Evolutionary conservation across 805 yeast genomes (phyloP).

Genomic region (Nakazawaea ernobii): DNA sequence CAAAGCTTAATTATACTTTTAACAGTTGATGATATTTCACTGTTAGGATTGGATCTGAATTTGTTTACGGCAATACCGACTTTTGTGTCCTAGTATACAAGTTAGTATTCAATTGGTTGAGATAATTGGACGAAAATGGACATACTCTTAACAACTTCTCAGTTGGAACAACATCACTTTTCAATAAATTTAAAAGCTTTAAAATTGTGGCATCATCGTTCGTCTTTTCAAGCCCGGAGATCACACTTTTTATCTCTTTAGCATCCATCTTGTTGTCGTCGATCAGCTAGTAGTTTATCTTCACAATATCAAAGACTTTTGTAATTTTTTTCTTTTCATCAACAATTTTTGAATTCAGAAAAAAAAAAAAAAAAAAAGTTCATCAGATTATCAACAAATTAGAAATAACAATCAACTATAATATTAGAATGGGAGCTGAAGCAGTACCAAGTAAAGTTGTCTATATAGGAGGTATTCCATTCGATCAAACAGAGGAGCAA

Average conservation of each 20-base stretch:
- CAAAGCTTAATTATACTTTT: slow-evolving; percentile 79
- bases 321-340: not conserved
- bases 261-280: slow-evolving; percentile 46
- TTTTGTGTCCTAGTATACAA: slow-evolving; percentile 58
- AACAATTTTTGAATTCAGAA: not conserved
- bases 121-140: not conserved
- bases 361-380: slow-evolving; percentile 6
- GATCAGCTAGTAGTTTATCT: not conserved
- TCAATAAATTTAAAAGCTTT: slow-evolving; percentile 59
- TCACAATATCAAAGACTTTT: not conserved
- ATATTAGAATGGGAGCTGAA: not conserved
- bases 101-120: slow-evolving; percentile 1
- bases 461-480: slow-evolving; percentile 84
- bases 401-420: not conserved
- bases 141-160: slow-evolving; percentile 69
- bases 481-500: slow-evolving; percentile 91
- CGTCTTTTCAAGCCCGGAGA: slow-evolving; percentile 70
- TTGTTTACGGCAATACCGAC: slow-evolving; percentile 97
- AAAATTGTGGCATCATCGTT: slow-evolving; percentile 57
- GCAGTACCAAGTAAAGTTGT: slow-evolving; percentile 39
- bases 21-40: slow-evolving; percentile 67
- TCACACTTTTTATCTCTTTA: slow-evolving; percentile 66
- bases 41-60: slow-evolving; percentile 60
- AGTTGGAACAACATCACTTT: slow-evolving; percentile 73
- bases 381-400: no score